phyloP scores from a whole-genome alignment of 2,329 filamentous ascomycete genomes.

The Monosporascus sp. region DNA sequence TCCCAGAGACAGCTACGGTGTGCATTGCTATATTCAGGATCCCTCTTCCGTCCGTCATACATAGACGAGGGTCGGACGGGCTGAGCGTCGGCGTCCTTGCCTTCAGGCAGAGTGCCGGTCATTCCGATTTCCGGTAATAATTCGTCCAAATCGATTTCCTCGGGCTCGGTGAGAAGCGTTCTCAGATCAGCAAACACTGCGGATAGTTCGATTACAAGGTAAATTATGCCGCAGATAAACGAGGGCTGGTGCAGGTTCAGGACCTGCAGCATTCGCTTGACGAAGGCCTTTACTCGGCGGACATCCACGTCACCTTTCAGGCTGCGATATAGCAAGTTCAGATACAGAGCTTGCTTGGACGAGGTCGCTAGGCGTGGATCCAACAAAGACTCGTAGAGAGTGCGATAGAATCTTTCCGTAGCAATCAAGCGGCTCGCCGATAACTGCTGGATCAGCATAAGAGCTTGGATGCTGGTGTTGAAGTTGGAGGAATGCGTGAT shows the following conservation, averaged over 20 bases:
- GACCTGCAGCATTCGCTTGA: conserved; percentile 86
- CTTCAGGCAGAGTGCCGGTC: conserved; percentile 24
- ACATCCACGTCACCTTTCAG: conserved; percentile 87
- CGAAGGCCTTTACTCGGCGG: conserved; percentile 90
- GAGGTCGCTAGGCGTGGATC: conserved; percentile 84
- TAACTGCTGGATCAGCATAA: conserved; percentile 92
- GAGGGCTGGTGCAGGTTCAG: conserved; percentile 84
- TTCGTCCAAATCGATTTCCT: conserved; percentile 69
- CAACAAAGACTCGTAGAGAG: conserved; percentile 88
- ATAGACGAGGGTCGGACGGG: background rate
- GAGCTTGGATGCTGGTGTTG: conserved; percentile 94
- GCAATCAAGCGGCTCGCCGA: conserved; percentile 74
- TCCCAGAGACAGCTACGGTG: conserved; percentile 93
- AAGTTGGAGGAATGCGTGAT: conserved; percentile 98
- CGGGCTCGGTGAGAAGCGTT: conserved; percentile 72
- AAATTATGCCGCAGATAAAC: conserved; percentile 90
- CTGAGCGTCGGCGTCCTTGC: no score
- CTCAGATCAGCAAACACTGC: conserved; percentile 74
- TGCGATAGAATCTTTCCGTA: conserved; percentile 89
- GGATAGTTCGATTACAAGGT: conserved; percentile 77
- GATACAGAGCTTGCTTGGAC: conserved; percentile 91
- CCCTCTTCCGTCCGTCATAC: conserved; percentile 87
- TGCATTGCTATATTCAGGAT: conserved; percentile 90
- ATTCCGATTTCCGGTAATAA: conserved; percentile 49
- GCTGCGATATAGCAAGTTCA: conserved; percentile 85